Conservation (phyloP, 495 filamentous ascomycete species). For the Podospora pseudopauciseta region DNA sequence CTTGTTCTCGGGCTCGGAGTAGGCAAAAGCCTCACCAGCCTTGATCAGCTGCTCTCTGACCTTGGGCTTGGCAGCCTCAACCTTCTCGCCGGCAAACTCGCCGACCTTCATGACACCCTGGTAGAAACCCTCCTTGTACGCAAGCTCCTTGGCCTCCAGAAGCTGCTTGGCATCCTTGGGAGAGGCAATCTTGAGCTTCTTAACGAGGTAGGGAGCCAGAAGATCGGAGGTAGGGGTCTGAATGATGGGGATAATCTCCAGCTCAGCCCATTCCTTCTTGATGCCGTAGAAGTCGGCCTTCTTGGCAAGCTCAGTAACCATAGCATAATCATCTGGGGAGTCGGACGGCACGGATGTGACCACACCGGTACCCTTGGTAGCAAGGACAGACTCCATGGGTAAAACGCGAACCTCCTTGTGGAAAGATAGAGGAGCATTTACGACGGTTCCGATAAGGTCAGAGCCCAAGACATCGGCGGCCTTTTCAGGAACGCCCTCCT, state of each 20-base stretch:
- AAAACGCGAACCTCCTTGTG: constrained; percentile 81
- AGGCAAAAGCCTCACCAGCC: constrained; percentile 77
- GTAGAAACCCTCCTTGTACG: constrained; percentile 98
- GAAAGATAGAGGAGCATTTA: constrained; percentile 86
- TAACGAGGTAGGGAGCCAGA: constrained; percentile 75
- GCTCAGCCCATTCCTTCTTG: constrained; percentile 91
- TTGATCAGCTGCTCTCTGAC: constrained; percentile 77
- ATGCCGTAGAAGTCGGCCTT: constrained; percentile 98
- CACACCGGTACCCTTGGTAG: constrained; percentile 92
- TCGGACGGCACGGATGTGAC: constrained; percentile 94
- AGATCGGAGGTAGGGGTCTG: constrained; percentile 85
- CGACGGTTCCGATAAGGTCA: constrained; percentile 77
- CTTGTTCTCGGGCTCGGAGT: constrained; percentile 85
- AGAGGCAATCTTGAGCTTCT: constrained; percentile 92
- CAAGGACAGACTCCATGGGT: constrained; percentile 90
- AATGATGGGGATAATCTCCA: constrained; percentile 85
- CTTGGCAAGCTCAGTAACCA: constrained; percentile 80
- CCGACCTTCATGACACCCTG: constrained; percentile 87
- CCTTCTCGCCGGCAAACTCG: constrained; percentile 82
- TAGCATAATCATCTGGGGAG: constrained; percentile 93
- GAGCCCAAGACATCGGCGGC: constrained; percentile 68
- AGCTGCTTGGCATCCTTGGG: constrained; percentile 90
- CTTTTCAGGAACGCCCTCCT: constrained; percentile 70
- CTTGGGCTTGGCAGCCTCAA: constrained; percentile 81
- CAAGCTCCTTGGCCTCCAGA: constrained; percentile 88